Percentiles rank a stretch among this genome's conserved stretches.
phyloP scores from a whole-genome alignment of 2,329 filamentous ascomycete species.

The Rhynchosporium graminicola region DNA sequence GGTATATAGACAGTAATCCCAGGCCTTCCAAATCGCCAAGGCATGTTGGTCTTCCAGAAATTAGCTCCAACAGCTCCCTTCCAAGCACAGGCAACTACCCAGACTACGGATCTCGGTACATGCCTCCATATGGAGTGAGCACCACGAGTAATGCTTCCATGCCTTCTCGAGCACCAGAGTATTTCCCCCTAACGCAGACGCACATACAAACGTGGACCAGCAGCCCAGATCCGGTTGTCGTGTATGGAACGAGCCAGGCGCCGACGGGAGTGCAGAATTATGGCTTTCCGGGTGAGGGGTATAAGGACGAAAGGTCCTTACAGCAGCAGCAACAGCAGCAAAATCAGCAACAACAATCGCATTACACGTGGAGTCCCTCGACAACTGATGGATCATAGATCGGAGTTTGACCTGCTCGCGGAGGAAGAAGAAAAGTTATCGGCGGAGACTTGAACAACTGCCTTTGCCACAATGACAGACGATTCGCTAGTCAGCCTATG shows the following conservation, averaged over 20 bases:
- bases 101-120: constrained; percentile 33
- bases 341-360: constrained; percentile 8
- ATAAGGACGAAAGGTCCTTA: constrained; percentile 31
- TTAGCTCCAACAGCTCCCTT: constrained; percentile 23
- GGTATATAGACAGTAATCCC: constrained; percentile 39
- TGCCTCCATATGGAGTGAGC: constrained; percentile 25
- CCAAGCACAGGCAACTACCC: constrained; percentile 22
- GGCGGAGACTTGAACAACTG: too few relatives aligned
- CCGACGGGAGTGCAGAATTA: constrained; percentile 30
- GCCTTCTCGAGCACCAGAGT: constrained; percentile 30
- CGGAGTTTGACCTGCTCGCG: too few relatives aligned
- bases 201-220: constrained; percentile 34
- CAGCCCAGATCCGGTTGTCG: constrained; percentile 25
- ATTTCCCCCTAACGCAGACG: constrained; percentile 29
- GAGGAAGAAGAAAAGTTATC: too few relatives aligned
- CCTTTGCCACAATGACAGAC: too few relatives aligned
- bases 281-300: constrained; percentile 32
- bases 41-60: constrained; percentile 35
- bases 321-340: constrained; percentile 8
- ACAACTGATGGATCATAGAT: neutral
- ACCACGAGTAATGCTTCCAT: constrained; percentile 24
- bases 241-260: constrained; percentile 30
- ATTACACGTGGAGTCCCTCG: constrained; percentile 37
- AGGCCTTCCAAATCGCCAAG: constrained; percentile 40
- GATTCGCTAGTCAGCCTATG: too few relatives aligned